phyloP scores from a whole-genome alignment of 2,329 filamentous ascomycete species.

The Arthrinium phaeospermum region DNA sequence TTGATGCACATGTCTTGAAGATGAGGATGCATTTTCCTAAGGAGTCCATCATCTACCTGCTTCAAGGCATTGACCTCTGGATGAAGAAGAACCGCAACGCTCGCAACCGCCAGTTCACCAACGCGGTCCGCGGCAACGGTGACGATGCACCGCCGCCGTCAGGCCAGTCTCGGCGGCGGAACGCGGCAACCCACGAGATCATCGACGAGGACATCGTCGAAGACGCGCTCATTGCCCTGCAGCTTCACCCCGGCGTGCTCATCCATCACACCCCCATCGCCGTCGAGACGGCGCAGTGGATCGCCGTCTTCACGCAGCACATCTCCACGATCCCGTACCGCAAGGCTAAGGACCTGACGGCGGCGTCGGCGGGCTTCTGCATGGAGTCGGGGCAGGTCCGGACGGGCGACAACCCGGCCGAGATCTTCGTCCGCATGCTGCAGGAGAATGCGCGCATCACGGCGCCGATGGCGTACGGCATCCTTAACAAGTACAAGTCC shows the following conservation, averaged over 20 bases:
- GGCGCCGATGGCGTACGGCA: slow-evolving; percentile 72
- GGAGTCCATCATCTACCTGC: slow-evolving; percentile 68
- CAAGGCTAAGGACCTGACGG: slow-evolving; percentile 54
- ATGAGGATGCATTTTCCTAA: slow-evolving; percentile 60
- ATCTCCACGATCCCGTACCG: slow-evolving; percentile 78
- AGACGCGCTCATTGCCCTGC: slow-evolving; percentile 72
- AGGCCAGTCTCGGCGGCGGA: slow-evolving; percentile 41
- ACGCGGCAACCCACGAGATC: slow-evolving; percentile 52
- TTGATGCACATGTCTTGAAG: slow-evolving; percentile 64
- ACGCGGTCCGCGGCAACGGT: slow-evolving; percentile 41
- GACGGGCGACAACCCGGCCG: slow-evolving; percentile 66
- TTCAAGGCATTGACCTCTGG: slow-evolving; percentile 72
- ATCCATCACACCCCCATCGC: slow-evolving; percentile 71
- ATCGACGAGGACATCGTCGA: slow-evolving; percentile 74
- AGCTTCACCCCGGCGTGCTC: slow-evolving; percentile 69
- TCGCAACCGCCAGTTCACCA: slow-evolving; percentile 68
- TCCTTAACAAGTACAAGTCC: slow-evolving; percentile 64
- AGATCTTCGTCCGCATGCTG: slow-evolving; percentile 77
- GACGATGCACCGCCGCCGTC: slow-evolving; percentile 32
- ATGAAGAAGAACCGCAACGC: slow-evolving; percentile 71
- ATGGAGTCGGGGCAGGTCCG: slow-evolving; percentile 81
- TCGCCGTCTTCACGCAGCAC: slow-evolving; percentile 76
- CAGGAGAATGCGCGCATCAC: slow-evolving; percentile 77
- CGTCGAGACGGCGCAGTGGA: slow-evolving; percentile 74
- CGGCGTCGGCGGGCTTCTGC: slow-evolving; percentile 70